Evolutionary conservation across 177 flowering plant species (phyloP).

Genomic region (Tripterygium wilfordii): DNA sequence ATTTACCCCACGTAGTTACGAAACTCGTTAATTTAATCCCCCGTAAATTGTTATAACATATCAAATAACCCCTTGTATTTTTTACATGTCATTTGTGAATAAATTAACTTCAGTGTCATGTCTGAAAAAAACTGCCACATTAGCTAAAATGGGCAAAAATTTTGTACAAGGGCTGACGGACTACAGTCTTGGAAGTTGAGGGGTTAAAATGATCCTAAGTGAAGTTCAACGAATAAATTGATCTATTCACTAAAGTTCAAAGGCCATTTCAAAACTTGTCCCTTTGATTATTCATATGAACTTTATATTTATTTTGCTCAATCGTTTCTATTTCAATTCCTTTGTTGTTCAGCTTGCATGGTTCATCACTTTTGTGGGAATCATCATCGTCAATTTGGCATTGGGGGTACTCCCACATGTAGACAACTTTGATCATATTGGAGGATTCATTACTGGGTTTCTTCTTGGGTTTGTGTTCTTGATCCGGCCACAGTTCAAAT

Average conservation of each 20-base stretch:
- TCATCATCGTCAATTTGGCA: conserved; percentile 62
- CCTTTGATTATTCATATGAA: neutral
- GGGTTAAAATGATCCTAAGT: no score
- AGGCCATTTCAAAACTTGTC: neutral
- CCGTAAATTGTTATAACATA: no score
- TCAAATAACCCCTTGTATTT: no score
- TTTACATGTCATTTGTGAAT: no score
- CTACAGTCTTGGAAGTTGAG: no score
- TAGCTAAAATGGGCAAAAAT: no score
- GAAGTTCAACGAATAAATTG: no score
- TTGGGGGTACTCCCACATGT: conserved; percentile 83
- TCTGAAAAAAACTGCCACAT: no score
- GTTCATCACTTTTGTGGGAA: conserved; percentile 55
- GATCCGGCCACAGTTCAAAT: conserved; percentile 83
- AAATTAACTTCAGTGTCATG: no score
- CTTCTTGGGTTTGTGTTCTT: conserved; percentile 85
- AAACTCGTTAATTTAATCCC: no score
- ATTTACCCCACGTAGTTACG: no score
- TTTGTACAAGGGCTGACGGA: no score
- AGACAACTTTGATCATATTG: conserved; percentile 91
- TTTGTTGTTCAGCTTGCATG: conserved; percentile 48
- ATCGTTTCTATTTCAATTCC: neutral
- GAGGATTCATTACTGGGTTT: conserved; percentile 79
- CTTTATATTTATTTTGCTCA: neutral
- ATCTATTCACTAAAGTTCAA: neutral